Conservation (phyloP, 495 filamentous ascomycete genomes). For the Talaromyces liani region DNA sequence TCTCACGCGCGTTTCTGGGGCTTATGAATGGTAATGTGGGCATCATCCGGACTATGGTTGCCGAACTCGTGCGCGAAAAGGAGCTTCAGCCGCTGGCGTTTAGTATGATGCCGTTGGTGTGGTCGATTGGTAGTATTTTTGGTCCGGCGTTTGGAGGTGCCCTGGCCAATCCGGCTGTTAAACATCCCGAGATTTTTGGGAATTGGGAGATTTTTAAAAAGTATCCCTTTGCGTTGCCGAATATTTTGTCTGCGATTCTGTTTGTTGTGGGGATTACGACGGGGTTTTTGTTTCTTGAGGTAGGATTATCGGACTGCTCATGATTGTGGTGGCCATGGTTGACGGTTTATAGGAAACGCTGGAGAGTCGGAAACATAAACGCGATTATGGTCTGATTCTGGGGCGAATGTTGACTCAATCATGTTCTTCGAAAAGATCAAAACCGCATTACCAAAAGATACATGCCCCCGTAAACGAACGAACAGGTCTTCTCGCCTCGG, state of each 20-base stretch:
- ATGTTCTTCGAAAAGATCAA: constrained; percentile 18
- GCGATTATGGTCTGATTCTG: constrained; percentile 62
- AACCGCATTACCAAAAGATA: constrained; percentile 8
- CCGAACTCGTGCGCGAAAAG: constrained; percentile 74
- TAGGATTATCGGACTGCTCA: constrained; percentile 11
- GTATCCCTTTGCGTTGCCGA: constrained; percentile 79
- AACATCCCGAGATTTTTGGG: constrained; percentile 63
- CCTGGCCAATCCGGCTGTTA: constrained; percentile 66
- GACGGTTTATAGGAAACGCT: constrained; percentile 56
- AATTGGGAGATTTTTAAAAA: constrained; percentile 55
- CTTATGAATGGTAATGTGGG: constrained; percentile 72
- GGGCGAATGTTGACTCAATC: constrained; percentile 42
- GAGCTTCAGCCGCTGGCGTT: constrained; percentile 78
- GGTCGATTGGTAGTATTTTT: constrained; percentile 78
- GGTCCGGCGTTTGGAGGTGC: constrained; percentile 83
- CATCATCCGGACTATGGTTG: constrained; percentile 74
- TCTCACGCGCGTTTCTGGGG: constrained; percentile 60
- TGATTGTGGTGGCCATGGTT: not conserved
- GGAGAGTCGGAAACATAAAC: constrained; percentile 50
- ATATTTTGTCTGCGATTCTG: constrained; percentile 62
- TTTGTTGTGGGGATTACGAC: constrained; percentile 66
- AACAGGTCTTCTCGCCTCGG: constrained; percentile 8
- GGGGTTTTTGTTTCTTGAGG: constrained; percentile 62
- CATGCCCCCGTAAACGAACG: constrained; percentile 32
- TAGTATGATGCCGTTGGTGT: constrained; percentile 76